Conservation (phyloP, 1,284 basidiomycete species). For the Naganishia cerealis region DNA sequence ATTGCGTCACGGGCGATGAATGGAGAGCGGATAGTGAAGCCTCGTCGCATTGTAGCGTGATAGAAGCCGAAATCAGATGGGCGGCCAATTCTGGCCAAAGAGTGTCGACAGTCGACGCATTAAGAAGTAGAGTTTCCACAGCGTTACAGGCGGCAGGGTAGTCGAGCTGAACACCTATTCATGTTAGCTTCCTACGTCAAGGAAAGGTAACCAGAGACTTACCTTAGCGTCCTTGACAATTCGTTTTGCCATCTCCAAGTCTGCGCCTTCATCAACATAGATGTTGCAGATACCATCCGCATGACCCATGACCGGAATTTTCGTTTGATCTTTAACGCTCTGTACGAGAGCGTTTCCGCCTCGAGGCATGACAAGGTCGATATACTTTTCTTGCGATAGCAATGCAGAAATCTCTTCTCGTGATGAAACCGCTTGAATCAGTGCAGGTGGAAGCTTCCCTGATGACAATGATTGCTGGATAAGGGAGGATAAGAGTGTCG, state of each 20-base stretch:
- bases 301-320: slow-evolving; percentile 98
- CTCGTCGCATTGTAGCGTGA: slow-evolving; percentile 77
- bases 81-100: slow-evolving; percentile 78
- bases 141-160: slow-evolving; percentile 97
- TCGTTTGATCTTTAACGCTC: slow-evolving; percentile 82
- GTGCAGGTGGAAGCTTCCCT: slow-evolving; percentile 71
- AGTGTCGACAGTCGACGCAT: slow-evolving; percentile 67
- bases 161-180: slow-evolving; percentile 63
- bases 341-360: slow-evolving; percentile 88
- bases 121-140: slow-evolving; percentile 83
- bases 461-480: slow-evolving; percentile 75
- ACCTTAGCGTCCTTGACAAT: slow-evolving; percentile 91
- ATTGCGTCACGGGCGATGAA: slow-evolving; percentile 47
- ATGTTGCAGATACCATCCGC: slow-evolving; percentile 92
- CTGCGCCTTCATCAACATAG: slow-evolving; percentile 81
- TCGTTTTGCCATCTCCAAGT: slow-evolving; percentile 72
- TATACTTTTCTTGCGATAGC: slow-evolving; percentile 82
- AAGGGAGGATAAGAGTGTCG: slow-evolving; percentile 70
- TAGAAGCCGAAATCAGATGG: slow-evolving; percentile 68
- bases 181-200: background rate
- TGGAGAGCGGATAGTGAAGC: slow-evolving; percentile 61
- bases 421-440: slow-evolving; percentile 89
- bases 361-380: slow-evolving; percentile 94
- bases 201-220: slow-evolving; percentile 33
- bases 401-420: slow-evolving; percentile 87